Evolutionary conservation across 192 early-diverging fungal genomes (phyloP).

Genomic region (Mortierella antarctica): DNA sequence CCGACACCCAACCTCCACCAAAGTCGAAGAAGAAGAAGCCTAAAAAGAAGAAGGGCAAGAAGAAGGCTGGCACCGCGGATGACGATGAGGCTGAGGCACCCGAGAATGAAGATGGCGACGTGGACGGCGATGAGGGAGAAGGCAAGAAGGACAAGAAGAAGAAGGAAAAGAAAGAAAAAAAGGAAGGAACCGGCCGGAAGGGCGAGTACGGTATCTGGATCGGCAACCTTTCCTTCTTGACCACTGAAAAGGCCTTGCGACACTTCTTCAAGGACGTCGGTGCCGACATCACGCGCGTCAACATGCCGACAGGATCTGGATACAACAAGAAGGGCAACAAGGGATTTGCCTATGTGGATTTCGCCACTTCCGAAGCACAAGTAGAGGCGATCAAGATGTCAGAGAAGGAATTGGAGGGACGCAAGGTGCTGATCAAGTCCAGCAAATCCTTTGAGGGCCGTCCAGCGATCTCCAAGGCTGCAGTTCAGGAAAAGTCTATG

Average conservation of each 20-base stretch:
- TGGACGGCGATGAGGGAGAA: constrained; percentile 7
- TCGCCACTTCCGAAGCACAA: constrained; percentile 63
- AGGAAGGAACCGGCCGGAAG: constrained; percentile 53
- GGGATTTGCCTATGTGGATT: constrained; percentile 81
- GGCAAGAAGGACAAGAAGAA: constrained; percentile 45
- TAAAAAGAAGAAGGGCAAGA: constrained; percentile 60
- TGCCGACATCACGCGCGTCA: constrained; percentile 61
- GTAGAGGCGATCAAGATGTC: constrained; percentile 70
- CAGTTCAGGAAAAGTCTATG: constrained; percentile 50
- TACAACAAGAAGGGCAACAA: constrained; percentile 58
- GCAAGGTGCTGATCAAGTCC: constrained; percentile 75
- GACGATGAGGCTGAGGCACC: constrained; percentile 35
- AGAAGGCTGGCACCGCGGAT: constrained; percentile 28
- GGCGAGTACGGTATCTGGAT: constrained; percentile 78
- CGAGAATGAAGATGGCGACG: constrained; percentile 20
- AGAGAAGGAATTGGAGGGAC: constrained; percentile 67
- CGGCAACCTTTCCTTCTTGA: constrained; percentile 74
- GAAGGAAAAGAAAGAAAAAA: constrained; percentile 52
- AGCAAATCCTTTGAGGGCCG: constrained; percentile 73
- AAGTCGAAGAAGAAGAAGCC: constrained; percentile 55
- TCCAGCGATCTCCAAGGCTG: constrained; percentile 42
- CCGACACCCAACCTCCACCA: constrained; percentile 52
- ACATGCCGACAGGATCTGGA: constrained; percentile 56
- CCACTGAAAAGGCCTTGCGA: constrained; percentile 62
- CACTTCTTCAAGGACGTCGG: constrained; percentile 65